Conservation (phyloP, 306 rosid genomes). For the Vigna nakashimae region DNA sequence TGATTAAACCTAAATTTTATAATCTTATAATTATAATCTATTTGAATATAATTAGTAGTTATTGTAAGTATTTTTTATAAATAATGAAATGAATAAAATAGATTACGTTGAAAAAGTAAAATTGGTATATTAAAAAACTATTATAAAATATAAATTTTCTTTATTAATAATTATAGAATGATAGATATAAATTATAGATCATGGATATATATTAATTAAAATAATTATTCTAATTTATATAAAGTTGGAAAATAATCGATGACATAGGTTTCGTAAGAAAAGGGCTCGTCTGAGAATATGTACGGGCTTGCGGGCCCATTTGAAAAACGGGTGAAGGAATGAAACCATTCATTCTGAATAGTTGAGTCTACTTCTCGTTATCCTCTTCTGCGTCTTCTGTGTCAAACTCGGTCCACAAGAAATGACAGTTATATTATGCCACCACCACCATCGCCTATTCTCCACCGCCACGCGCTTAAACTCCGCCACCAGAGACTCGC, state of each 20-base stretch:
- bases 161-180: too few species aligned
- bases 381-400: slow-evolving; percentile 34
- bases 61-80: too few species aligned
- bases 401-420: background rate
- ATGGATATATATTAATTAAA: too few species aligned
- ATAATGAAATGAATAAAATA: too few species aligned
- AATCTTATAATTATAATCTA: too few species aligned
- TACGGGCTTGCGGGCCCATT: background rate
- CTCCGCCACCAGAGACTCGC: slow-evolving; percentile 4
- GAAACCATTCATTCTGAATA: background rate
- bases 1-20: too few species aligned
- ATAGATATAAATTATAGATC: too few species aligned
- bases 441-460: slow-evolving; percentile 32
- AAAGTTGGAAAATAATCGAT: too few species aligned
- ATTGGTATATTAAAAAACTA: too few species aligned
- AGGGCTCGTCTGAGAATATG: background rate
- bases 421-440: slow-evolving; percentile 49
- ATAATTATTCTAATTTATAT: background rate
- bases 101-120: too few species aligned
- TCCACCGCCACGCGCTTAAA: slow-evolving; percentile 41
- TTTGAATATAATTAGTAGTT: too few species aligned
- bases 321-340: background rate
- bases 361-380: slow-evolving; percentile 22
- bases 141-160: too few species aligned
- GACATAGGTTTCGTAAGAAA: background rate